phyloP scores from a whole-genome alignment of 2,329 filamentous ascomycete genomes.

The Stagonosporopsis vannaccii region DNA sequence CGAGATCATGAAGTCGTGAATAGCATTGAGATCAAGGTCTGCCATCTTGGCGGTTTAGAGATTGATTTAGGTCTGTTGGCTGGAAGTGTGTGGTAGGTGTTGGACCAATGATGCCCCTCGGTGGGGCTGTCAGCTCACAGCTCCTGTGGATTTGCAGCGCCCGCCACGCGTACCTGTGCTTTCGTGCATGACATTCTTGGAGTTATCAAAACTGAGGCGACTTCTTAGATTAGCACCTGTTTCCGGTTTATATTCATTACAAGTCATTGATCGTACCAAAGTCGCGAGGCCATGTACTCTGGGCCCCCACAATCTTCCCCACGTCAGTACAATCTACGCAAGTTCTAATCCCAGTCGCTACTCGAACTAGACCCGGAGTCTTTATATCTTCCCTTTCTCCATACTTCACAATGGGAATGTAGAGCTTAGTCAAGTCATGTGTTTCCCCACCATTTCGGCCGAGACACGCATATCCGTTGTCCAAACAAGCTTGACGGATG shows the following conservation, averaged over 20 bases:
- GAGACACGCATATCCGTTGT: too few species aligned
- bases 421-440: not conserved
- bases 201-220: not conserved
- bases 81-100: not conserved
- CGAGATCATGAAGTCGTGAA: slow-evolving; percentile 57
- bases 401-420: not conserved
- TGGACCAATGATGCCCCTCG: slow-evolving; percentile 18
- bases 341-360: not conserved
- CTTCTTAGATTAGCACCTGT: not conserved
- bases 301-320: slow-evolving; percentile 17
- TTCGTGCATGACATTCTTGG: not conserved
- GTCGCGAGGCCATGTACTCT: not conserved
- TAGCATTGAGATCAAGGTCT: slow-evolving; percentile 54
- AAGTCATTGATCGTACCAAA: not conserved
- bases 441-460: too few species aligned
- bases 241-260: too few species aligned
- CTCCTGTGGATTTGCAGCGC: slow-evolving; percentile 14
- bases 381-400: not conserved
- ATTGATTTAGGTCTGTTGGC: not conserved
- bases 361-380: not conserved
- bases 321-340: not conserved
- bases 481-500: too few species aligned
- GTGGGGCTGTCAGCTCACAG: slow-evolving; percentile 14
- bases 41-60: slow-evolving; percentile 34
- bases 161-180: not conserved